These are phyloP conservation scores for Berkeleyomyces basicola DNA, from an alignment of 2,329 filamentous ascomycete genomes.

Conservation along the genomic window DNA sequence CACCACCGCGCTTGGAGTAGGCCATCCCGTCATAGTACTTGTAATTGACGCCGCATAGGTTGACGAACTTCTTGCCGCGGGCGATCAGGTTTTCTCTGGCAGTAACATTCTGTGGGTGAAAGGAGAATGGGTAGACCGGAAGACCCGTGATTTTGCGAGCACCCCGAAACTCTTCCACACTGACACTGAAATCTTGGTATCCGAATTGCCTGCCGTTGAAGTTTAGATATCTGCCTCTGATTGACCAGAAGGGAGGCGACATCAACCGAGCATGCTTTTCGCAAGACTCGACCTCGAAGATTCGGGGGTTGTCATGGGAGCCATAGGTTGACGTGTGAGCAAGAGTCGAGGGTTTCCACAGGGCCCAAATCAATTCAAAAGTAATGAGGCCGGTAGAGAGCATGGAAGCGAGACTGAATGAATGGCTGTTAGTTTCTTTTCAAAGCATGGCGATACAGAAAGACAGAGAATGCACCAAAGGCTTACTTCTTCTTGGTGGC, in stretches of 20 bases:
- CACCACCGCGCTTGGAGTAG: constrained; percentile 66
- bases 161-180: constrained; percentile 63
- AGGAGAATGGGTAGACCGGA: constrained; percentile 59
- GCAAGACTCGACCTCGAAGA: constrained; percentile 66
- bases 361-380: constrained; percentile 73
- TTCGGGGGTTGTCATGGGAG: constrained; percentile 56
- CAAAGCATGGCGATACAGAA: background rate
- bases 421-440: background rate
- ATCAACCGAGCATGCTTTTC: constrained; percentile 39
- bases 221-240: background rate
- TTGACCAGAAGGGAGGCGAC: background rate
- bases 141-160: constrained; percentile 68
- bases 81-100: constrained; percentile 53
- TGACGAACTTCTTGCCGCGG: constrained; percentile 70
- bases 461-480: background rate
- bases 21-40: constrained; percentile 69
- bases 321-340: constrained; percentile 66
- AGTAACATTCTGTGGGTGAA: constrained; percentile 54
- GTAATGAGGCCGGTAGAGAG: constrained; percentile 71
- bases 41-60: constrained; percentile 69
- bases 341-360: constrained; percentile 76
- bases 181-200: constrained; percentile 50
- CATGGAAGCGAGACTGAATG: constrained; percentile 53
- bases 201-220: constrained; percentile 36
- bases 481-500: constrained; percentile 48